phyloP scores from a whole-genome alignment of 805 yeast genomes.

The Saturnispora diversa region DNA sequence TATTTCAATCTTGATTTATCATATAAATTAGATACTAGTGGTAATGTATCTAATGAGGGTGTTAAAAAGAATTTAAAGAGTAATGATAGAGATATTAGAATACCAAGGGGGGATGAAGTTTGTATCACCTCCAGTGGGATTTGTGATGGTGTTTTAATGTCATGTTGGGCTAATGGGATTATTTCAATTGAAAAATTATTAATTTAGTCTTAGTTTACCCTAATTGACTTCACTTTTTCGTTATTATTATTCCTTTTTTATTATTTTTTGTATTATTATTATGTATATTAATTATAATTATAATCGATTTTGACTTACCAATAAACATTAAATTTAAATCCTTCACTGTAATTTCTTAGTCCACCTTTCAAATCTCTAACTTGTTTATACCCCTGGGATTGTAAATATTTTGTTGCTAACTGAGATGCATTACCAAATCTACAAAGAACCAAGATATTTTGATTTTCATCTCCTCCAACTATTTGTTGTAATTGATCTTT shows the following conservation, averaged over 20 bases:
- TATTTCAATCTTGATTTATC: conserved; percentile 21
- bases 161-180: conserved; percentile 26
- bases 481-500: conserved; percentile 11
- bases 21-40: conserved; percentile 12
- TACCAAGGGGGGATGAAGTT: conserved; percentile 16
- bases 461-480: conserved; percentile 8
- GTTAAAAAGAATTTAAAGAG: conserved; percentile 4
- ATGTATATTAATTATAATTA: conserved; percentile 5
- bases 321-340: conserved; percentile 17
- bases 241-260: no score
- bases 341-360: conserved; percentile 25
- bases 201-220: no score
- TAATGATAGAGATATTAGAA: background rate
- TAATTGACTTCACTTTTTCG: no score
- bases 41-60: conserved; percentile 11
- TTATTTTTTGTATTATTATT: no score
- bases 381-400: conserved; percentile 38
- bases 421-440: conserved; percentile 90
- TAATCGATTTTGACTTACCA: conserved; percentile 19
- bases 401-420: conserved; percentile 52
- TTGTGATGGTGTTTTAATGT: conserved; percentile 17
- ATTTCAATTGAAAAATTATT: conserved; percentile 24
- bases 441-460: conserved; percentile 55
- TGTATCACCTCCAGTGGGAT: conserved; percentile 10
- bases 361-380: conserved; percentile 78